Conservation (phyloP, 768 basidiomycete species). For the Lactifluus piperatus region DNA sequence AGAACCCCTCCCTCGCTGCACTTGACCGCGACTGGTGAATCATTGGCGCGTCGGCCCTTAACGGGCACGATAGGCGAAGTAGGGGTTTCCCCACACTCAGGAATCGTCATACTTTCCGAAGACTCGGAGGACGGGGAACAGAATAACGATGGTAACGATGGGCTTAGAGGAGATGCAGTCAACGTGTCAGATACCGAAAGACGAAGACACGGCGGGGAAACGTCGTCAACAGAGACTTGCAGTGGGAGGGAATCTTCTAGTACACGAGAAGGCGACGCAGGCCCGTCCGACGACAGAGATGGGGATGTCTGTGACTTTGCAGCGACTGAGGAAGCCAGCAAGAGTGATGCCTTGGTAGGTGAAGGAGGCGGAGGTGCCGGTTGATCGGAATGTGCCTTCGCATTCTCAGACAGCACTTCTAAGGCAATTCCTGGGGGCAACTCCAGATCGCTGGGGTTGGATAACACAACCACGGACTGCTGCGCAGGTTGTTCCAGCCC, state of each 20-base stretch:
- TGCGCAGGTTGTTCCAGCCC: not conserved
- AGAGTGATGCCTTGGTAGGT: not conserved
- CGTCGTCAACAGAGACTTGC: not conserved
- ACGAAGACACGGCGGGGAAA: not conserved
- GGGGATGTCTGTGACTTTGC: not conserved
- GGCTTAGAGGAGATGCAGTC: slow-evolving; percentile 5
- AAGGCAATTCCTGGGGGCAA: not conserved
- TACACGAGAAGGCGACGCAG: not conserved
- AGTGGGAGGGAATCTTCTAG: not conserved
- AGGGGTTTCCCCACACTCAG: not conserved
- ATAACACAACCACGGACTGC: not conserved
- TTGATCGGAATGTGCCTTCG: not conserved
- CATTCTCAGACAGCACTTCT: not conserved
- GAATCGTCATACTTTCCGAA: not conserved
- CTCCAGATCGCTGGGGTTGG: not conserved
- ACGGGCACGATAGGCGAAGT: not conserved
- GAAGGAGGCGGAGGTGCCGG: not conserved
- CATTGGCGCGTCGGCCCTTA: not conserved
- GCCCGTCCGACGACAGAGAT: not conserved
- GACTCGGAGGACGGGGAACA: slow-evolving; percentile 11
- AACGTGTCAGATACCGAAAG: not conserved
- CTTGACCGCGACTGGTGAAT: slow-evolving; percentile 6
- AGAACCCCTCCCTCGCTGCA: not conserved
- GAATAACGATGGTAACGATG: slow-evolving; percentile 8
- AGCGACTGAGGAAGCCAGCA: not conserved